Base-by-base conservation (phyloP, 2,329 filamentous ascomycete genomes). In the Clonostachys rosea region DNA sequence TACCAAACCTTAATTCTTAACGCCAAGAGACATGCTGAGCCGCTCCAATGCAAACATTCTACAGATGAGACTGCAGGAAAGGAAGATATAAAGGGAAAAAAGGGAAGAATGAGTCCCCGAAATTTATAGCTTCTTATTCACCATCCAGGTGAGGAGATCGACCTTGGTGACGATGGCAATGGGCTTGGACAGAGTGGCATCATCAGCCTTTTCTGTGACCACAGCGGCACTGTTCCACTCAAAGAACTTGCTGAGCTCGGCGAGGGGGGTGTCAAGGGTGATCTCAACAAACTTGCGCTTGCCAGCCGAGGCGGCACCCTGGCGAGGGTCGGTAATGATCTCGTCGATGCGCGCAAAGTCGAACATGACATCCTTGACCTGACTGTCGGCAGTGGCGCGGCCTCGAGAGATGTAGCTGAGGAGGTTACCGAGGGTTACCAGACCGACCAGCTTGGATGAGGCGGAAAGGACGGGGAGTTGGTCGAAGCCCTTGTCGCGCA, bases 201-300 rank as follows among this genome's bases (percentile, higher is more conserved):
- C 77, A 39, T 70, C 70, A 12, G 73, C 72, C 56, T 81, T 78
- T 66, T 97, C 91, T 0, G 92, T 99, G 4, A 99, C 90, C 43
- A 99, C 84, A 0, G 94, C 94, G 1, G 94, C 92, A 56, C 88
- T 94, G 69, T 99, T 97, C 91, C 94, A 97, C 71, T 97, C 91
- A 54, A 97, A 90, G 71, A 99, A 99, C 60, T 88, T 84, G 73
- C 90, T 92, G 46, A 99, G 76, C 41, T 87, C 85, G 42, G 79
- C 81, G 37, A 99, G 76, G 4, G 87, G 87, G 2, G 94, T 99
- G 55, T 96, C 89, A 63, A 87, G 75, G 7, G 94, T 97, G 62
- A 99, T 96, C 69, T 97, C 88, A 44, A 97, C 87, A 68, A 96
- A 99, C 61, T 87, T 84, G 49, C 84, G 77, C 66, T 81, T 66